phyloP scores from a whole-genome alignment of 2,329 filamentous ascomycete genomes.

The Westerdykella aurantiaca region DNA sequence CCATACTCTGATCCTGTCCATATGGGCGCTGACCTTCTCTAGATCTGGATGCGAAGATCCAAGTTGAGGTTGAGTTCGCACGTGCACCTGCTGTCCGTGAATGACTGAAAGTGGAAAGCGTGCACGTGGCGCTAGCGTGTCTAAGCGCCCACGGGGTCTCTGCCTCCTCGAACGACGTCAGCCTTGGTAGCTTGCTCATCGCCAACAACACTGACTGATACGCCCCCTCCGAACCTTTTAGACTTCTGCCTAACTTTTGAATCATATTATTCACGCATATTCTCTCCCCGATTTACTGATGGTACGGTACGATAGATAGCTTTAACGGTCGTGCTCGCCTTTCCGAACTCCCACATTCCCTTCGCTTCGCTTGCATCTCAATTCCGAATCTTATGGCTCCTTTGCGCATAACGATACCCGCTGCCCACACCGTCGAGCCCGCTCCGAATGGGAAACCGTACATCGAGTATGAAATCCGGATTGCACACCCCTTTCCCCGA shows the following conservation, averaged over 20 bases:
- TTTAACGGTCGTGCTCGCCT: too few species aligned
- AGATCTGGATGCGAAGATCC: too few species aligned
- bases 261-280: too few species aligned
- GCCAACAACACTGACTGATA: not conserved
- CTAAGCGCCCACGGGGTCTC: not conserved
- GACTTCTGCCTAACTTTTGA: not conserved
- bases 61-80: too few species aligned
- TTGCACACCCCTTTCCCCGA: slow-evolving; percentile 70
- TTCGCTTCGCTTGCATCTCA: not conserved
- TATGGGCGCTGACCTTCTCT: too few species aligned
- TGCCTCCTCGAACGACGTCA: slow-evolving; percentile 1
- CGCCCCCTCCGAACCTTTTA: not conserved
- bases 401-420: slow-evolving; percentile 44
- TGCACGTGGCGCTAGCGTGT: slow-evolving; percentile 2
- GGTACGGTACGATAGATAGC: too few species aligned
- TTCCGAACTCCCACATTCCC: not conserved
- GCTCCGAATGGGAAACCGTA: slow-evolving; percentile 55
- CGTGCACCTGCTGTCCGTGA: too few species aligned
- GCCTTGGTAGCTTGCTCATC: not conserved
- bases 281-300: too few species aligned
- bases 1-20: too few species aligned
- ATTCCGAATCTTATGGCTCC: slow-evolving; percentile 35
- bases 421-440: slow-evolving; percentile 47
- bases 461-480: slow-evolving; percentile 71
- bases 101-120: not conserved